Evolutionary conservation across 441 rosid species (phyloP).

Genomic region (Breynia disticha): DNA sequence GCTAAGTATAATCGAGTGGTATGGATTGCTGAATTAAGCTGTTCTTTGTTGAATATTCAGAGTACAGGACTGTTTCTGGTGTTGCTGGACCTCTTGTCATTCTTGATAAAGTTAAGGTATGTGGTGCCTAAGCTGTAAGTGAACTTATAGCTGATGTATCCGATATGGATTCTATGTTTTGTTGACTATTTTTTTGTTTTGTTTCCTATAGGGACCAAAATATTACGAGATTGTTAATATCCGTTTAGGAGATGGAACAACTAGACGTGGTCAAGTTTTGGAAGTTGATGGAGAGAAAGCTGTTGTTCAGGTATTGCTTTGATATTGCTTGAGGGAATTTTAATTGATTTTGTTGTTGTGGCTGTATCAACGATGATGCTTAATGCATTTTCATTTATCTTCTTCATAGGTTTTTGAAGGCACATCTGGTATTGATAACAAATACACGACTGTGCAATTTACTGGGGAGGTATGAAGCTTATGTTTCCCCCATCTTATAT

Average conservation of each 20-base stretch:
- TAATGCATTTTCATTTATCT: not conserved
- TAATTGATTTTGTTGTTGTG: not conserved
- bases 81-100: slow-evolving; percentile 93
- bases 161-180: slow-evolving; percentile 1
- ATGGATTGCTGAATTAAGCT: not conserved
- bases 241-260: slow-evolving; percentile 65
- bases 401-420: slow-evolving; percentile 74
- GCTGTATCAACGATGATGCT: not conserved
- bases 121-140: not conserved
- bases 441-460: slow-evolving; percentile 88
- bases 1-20: not conserved
- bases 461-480: slow-evolving; percentile 71
- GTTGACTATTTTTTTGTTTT: slow-evolving; percentile 12
- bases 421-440: slow-evolving; percentile 94
- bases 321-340: not conserved
- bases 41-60: slow-evolving; percentile 27
- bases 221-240: slow-evolving; percentile 95
- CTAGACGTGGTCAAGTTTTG: slow-evolving; percentile 87
- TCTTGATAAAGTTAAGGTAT: slow-evolving; percentile 83
- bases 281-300: slow-evolving; percentile 98
- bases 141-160: not conserved
- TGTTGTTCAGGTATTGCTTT: slow-evolving; percentile 56
- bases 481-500: not conserved
- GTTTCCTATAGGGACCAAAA: slow-evolving; percentile 65
- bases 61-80: slow-evolving; percentile 87